Conservation (phyloP, 345 rosid genomes). For the Citropsis articulata region DNA sequence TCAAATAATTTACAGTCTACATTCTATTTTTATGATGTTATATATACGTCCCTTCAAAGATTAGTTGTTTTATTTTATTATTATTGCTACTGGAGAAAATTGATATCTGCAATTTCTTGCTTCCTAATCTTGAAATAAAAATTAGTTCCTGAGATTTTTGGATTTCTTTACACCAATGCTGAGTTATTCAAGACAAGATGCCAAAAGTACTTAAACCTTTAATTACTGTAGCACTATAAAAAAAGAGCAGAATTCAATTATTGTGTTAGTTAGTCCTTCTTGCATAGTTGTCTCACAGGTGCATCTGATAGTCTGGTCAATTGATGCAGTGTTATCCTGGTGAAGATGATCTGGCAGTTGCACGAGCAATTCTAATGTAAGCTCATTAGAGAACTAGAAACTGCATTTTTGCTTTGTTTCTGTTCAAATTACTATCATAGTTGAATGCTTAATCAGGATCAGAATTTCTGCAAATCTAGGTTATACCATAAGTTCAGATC, state of each 20-base stretch:
- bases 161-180: not conserved
- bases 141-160: not conserved
- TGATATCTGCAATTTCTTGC: not conserved
- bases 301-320: conserved; percentile 16
- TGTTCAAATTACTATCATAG: not conserved
- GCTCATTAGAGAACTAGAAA: conserved; percentile 19
- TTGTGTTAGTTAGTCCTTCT: not conserved
- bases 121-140: not conserved
- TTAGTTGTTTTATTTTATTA: not conserved
- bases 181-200: not conserved
- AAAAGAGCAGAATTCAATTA: conserved; percentile 5
- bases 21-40: not conserved
- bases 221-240: not conserved
- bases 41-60: not conserved
- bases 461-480: not conserved
- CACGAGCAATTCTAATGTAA: conserved; percentile 77
- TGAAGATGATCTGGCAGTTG: conserved; percentile 94
- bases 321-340: conserved; percentile 94
- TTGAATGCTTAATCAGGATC: conserved; percentile 1
- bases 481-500: not conserved
- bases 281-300: conserved; percentile 1
- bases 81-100: not conserved
- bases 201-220: not conserved
- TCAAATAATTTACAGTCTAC: not conserved
- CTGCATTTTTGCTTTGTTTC: not conserved